phyloP scores from a whole-genome alignment of 2,329 filamentous ascomycete species.

The Hymenoscyphus occultus region DNA sequence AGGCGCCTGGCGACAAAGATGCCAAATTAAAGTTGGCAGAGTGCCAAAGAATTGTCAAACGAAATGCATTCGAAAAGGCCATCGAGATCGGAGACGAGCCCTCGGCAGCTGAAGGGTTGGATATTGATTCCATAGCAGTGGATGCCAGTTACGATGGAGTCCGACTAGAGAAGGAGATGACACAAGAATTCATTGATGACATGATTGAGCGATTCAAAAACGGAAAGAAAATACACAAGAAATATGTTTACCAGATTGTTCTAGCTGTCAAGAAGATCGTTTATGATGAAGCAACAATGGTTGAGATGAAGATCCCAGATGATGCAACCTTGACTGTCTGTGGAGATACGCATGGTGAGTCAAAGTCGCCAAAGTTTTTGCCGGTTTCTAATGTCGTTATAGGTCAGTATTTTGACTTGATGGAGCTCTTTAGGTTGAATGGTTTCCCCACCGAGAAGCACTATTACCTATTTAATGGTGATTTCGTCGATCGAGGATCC shows the following conservation, averaged over 20 bases:
- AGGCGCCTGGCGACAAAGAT: slow-evolving; percentile 84
- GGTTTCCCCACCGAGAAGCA: slow-evolving; percentile 82
- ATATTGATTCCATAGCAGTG: slow-evolving; percentile 80
- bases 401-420: slow-evolving; percentile 96
- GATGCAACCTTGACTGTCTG: slow-evolving; percentile 86
- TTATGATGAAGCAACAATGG: slow-evolving; percentile 93
- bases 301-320: slow-evolving; percentile 79
- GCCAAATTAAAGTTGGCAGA: slow-evolving; percentile 88
- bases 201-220: slow-evolving; percentile 96
- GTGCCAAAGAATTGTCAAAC: slow-evolving; percentile 91
- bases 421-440: slow-evolving; percentile 93
- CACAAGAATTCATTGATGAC: slow-evolving; percentile 92
- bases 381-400: slow-evolving; percentile 17
- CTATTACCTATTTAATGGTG: slow-evolving; percentile 95
- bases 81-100: slow-evolving; percentile 92
- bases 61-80: slow-evolving; percentile 87
- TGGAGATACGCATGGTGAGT: slow-evolving; percentile 88
- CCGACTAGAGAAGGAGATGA: slow-evolving; percentile 78
- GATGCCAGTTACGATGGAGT: slow-evolving; percentile 85
- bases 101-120: slow-evolving; percentile 85
- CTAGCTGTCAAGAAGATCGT: slow-evolving; percentile 85
- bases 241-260: slow-evolving; percentile 97
- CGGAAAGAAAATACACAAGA: slow-evolving; percentile 91
- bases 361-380: neutral
- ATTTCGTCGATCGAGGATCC: slow-evolving; percentile 95